Evolutionary conservation across 2,329 filamentous ascomycete species (phyloP).

Genomic region (Pezicula radicicola): DNA sequence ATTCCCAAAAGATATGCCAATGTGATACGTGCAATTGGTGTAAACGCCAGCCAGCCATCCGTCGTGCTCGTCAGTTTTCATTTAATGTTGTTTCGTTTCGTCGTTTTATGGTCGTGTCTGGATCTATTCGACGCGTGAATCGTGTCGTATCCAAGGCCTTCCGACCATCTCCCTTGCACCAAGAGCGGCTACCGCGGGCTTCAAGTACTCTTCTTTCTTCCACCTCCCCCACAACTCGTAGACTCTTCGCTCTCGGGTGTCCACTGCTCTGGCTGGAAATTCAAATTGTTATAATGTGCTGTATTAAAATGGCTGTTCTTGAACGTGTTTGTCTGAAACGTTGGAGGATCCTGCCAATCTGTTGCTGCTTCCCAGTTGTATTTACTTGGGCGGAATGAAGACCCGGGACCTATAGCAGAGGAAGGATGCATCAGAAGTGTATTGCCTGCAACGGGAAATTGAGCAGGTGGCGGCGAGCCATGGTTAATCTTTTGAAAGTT

Average conservation of each 20-base stretch:
- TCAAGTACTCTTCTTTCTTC: conserved; percentile 2
- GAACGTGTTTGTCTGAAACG: conserved; percentile 51
- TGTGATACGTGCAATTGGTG: too few species aligned
- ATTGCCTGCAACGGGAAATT: conserved; percentile 8
- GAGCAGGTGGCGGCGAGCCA: conserved; percentile 5
- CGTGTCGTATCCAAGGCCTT: too few species aligned
- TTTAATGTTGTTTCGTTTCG: too few species aligned
- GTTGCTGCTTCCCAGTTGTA: conserved; percentile 28
- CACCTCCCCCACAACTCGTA: background rate
- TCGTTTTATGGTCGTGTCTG: too few species aligned
- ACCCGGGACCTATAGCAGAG: conserved; percentile 17
- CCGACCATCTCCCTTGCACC: too few species aligned
- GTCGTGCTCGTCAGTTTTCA: too few species aligned
- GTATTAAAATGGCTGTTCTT: conserved; percentile 66
- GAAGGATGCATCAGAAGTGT: conserved; percentile 11
- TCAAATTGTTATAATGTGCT: conserved; percentile 64
- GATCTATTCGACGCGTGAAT: too few species aligned
- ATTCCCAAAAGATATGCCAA: too few species aligned
- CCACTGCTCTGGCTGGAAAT: conserved; percentile 55
- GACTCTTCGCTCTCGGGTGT: conserved; percentile 28
- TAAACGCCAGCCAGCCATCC: too few species aligned
- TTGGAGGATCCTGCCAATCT: conserved; percentile 23
- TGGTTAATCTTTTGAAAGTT: background rate
- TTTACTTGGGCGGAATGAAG: conserved; percentile 28
- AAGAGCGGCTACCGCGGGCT: too few species aligned